Base-by-base conservation (phyloP, 2,329 filamentous ascomycete genomes). In the Rutstroemia sp. region DNA sequence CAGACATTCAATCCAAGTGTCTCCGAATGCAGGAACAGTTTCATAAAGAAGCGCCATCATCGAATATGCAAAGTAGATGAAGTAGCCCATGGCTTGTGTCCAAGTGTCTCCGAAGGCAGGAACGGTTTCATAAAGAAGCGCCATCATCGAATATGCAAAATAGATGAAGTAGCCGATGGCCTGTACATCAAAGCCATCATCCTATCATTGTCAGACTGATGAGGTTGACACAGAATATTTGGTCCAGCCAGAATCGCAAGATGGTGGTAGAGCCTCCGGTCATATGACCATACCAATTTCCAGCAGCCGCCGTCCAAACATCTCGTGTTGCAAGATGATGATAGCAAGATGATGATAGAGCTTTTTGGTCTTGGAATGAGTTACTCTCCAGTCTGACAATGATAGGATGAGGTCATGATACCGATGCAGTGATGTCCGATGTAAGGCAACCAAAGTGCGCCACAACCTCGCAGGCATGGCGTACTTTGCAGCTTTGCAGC, bases 381-480 rank as follows among this genome's bases (percentile, higher is more conserved):
- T 23, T 23, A 91, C 0, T 73, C 3, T 85, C 80, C 61, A 89
- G 83, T 0, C 89, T 77, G 71, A 0, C 94, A 69, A 61, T 95
- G 90, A 0, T 95, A 76, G 58, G 92, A 92, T 0, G 83, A 85
- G 67, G 95, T 90, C 2, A 97, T 96, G 0, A 88, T 92, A 86
- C 78, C 88, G 27, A 30, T 30, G 27, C 2, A 30, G 27, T 10
- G 10, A 30, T 8, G 27, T 30, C 27, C 2, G 27, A 30, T 4
- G 27, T 30, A 10, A 30, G 27, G 27, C 9, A 30, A 30, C 27
- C 27, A 30, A 30, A 30, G 27, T 30, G 0, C 90, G 79, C 94
- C 92, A 97, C 88, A 96, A 94, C 0, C 92, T 77, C 0, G 89
- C 90, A 0, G 92, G 92, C 89, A 97, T 96, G 0, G 84, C 84